Conservation (phyloP, 2,329 filamentous ascomycete genomes). For the Fusarium tanahbumbuense region DNA sequence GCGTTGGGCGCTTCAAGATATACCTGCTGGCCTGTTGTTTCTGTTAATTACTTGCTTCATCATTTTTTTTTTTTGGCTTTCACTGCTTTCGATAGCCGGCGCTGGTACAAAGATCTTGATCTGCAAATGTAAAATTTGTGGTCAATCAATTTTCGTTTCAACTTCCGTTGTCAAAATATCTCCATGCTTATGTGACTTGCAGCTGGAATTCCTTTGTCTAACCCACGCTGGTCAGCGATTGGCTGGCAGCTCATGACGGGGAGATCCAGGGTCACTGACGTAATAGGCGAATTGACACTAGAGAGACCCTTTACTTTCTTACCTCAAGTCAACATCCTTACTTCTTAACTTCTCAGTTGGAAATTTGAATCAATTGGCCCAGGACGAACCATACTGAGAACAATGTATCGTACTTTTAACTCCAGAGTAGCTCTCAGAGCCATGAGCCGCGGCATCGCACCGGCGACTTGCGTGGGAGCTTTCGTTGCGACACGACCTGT, state of each 20-base stretch:
- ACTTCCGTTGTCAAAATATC: background rate
- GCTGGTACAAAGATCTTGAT: background rate
- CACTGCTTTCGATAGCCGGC: slow-evolving; percentile 2
- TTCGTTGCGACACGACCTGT: slow-evolving; percentile 41
- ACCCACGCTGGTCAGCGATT: slow-evolving; percentile 35
- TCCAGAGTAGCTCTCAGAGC: slow-evolving; percentile 40
- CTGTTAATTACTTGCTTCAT: slow-evolving; percentile 30
- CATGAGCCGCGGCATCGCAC: slow-evolving; percentile 46
- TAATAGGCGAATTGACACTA: slow-evolving; percentile 32
- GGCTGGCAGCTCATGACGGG: slow-evolving; percentile 27
- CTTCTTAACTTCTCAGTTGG: background rate
- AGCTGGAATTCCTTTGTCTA: slow-evolving; percentile 25
- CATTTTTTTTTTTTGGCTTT: background rate
- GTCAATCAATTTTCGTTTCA: slow-evolving; percentile 14
- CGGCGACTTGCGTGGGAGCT: slow-evolving; percentile 45
- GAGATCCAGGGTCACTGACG: slow-evolving; percentile 32
- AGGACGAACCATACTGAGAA: background rate
- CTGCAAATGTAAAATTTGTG: slow-evolving; percentile 22
- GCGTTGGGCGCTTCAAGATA: slow-evolving; percentile 42
- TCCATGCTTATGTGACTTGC: background rate
- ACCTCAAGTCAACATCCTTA: slow-evolving; percentile 2
- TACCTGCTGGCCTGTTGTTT: slow-evolving; percentile 36
- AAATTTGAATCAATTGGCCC: background rate
- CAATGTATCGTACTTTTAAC: slow-evolving; percentile 43
- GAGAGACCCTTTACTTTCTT: slow-evolving; percentile 7